A percentile compares a stretch with the other conserved stretches of the same genome.
phyloP scores from a whole-genome alignment of 2,329 filamentous ascomycete genomes.

The Fusarium coicis region DNA sequence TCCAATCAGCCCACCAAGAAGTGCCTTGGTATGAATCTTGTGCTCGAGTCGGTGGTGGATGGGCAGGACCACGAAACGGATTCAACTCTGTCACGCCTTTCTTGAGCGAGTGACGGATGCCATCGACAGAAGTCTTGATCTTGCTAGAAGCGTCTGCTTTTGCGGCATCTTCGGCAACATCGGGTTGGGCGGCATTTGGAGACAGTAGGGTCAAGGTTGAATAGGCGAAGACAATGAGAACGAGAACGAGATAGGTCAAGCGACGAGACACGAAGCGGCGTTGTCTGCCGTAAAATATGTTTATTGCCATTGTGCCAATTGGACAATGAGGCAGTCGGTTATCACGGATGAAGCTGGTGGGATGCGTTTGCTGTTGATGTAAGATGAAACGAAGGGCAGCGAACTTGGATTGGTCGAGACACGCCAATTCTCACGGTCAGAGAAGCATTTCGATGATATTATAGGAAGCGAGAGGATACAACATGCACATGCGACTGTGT shows the following conservation, averaged over 20 bases:
- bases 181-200: neutral
- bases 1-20: constrained; percentile 89
- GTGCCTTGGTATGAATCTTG: constrained; percentile 83
- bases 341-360: neutral
- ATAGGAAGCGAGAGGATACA: neutral
- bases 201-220: constrained; percentile 65
- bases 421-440: constrained; percentile 2
- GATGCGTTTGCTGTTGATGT: neutral
- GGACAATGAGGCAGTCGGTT: neutral
- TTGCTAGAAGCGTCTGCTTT: constrained; percentile 50
- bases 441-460: constrained; percentile 19
- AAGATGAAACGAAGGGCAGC: constrained; percentile 5
- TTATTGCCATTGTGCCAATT: constrained; percentile 43
- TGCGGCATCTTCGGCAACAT: neutral
- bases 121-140: constrained; percentile 61
- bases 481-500: neutral
- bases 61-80: constrained; percentile 75
- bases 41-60: constrained; percentile 77
- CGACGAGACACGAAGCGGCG: constrained; percentile 64
- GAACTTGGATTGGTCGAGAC: constrained; percentile 2
- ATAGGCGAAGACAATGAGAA: constrained; percentile 64
- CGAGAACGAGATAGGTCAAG: constrained; percentile 62
- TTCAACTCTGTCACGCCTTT: constrained; percentile 62
- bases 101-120: constrained; percentile 53
- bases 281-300: constrained; percentile 57